A percentile compares a stretch with the other conserved stretches of the same genome.
Conservation (phyloP, 2,329 filamentous ascomycete genomes). For the Diaporthe caulivora region DNA sequence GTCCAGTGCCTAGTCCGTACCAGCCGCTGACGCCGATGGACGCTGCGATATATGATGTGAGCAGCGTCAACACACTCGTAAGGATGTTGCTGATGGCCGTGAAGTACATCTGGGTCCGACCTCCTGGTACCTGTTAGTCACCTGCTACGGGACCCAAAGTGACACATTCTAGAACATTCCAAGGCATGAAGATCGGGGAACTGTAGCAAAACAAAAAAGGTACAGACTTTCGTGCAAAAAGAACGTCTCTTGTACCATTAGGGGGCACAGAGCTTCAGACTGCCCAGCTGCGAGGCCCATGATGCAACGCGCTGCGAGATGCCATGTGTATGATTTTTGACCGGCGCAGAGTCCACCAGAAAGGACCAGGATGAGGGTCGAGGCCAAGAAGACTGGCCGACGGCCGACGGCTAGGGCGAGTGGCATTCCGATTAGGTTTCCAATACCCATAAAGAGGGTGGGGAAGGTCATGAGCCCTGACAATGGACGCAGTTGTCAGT, state of each 20-base stretch:
- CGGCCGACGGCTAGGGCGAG: background rate
- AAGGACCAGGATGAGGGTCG: background rate
- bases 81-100: conserved; percentile 33
- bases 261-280: conserved; percentile 54
- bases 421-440: conserved; percentile 8
- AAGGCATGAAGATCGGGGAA: too few species aligned
- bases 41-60: conserved; percentile 36
- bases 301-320: background rate
- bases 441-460: conserved; percentile 13
- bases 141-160: too few species aligned
- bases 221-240: conserved; percentile 38
- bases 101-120: conserved; percentile 35
- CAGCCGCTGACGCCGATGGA: conserved; percentile 32
- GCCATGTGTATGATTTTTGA: background rate
- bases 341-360: conserved; percentile 5
- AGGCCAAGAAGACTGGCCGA: background rate
- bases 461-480: conserved; percentile 21
- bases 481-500: background rate
- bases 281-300: conserved; percentile 44
- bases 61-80: conserved; percentile 28
- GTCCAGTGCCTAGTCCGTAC: conserved; percentile 42
- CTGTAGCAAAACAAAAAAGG: too few species aligned
- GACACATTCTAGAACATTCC: too few species aligned
- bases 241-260: conserved; percentile 41
- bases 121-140: too few species aligned